These are phyloP conservation scores for peach (Prunus persica) DNA, from an alignment of 306 rosid genomes.

Conservation along the genomic window DNA sequence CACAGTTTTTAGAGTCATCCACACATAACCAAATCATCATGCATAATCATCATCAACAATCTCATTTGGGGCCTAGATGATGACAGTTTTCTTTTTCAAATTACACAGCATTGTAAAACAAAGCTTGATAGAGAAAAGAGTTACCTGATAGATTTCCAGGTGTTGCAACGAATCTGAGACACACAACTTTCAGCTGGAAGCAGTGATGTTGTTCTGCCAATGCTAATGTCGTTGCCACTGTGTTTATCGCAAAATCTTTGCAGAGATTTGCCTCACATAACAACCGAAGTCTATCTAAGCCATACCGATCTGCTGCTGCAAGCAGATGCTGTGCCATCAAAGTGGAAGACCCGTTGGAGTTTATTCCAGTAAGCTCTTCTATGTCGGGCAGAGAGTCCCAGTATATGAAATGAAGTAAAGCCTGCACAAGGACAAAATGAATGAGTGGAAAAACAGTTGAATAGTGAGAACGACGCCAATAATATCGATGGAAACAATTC, in stretches of 20 bases:
- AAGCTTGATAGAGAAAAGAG: conserved; percentile 8
- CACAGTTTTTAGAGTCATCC: background rate
- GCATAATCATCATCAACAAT: conserved; percentile 1
- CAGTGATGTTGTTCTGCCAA: conserved; percentile 95
- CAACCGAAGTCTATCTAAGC: conserved; percentile 69
- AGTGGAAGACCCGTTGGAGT: conserved; percentile 62
- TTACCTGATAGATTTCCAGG: conserved; percentile 82
- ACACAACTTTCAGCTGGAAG: conserved; percentile 76
- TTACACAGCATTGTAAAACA: background rate
- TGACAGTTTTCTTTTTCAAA: background rate
- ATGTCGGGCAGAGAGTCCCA: conserved; percentile 78
- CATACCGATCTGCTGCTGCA: conserved; percentile 86
- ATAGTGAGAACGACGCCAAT: background rate
- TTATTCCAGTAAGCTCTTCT: conserved; percentile 65
- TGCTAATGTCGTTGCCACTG: conserved; percentile 80
- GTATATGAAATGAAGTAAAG: conserved; percentile 70
- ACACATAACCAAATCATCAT: background rate
- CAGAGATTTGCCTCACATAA: conserved; percentile 68
- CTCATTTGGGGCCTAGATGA: background rate
- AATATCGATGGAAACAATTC: background rate
- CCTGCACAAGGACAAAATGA: conserved; percentile 45
- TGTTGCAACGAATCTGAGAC: conserved; percentile 73
- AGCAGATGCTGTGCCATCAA: conserved; percentile 87
- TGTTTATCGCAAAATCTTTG: conserved; percentile 69
- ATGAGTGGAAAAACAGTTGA: background rate